Evolutionary conservation across 2,329 filamentous ascomycete species (phyloP).

Genomic region (Dendrostoma leiphaemia): DNA sequence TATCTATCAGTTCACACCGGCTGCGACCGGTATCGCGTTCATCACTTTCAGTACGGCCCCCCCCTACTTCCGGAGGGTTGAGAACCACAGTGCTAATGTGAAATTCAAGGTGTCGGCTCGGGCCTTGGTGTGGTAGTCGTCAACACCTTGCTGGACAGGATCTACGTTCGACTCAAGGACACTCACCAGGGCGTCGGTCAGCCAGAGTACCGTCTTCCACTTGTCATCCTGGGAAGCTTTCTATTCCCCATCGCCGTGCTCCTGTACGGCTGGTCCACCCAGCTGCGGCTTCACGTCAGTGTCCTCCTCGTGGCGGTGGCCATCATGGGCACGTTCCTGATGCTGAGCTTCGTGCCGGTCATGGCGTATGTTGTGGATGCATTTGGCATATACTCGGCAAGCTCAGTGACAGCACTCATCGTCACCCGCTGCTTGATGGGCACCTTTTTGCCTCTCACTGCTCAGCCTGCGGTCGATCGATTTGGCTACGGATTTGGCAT

Average conservation of each 20-base stretch:
- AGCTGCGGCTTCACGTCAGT: conserved; percentile 39
- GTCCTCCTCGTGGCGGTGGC: conserved; percentile 42
- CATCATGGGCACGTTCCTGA: conserved; percentile 43
- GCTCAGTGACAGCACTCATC: conserved; percentile 55
- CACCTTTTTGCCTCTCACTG: conserved; percentile 54
- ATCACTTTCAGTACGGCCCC: conserved; percentile 53
- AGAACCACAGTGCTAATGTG: conserved; percentile 15
- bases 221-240: conserved; percentile 46
- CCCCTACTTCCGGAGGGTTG: no score
- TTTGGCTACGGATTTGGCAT: conserved; percentile 54
- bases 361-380: conserved; percentile 58
- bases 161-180: conserved; percentile 48
- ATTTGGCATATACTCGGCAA: conserved; percentile 54
- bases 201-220: conserved; percentile 55
- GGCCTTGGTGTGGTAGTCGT: conserved; percentile 45
- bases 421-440: conserved; percentile 54
- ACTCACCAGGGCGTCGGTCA: conserved; percentile 37
- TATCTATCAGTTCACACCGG: conserved; percentile 48
- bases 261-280: conserved; percentile 50
- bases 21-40: conserved; percentile 51
- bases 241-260: conserved; percentile 43
- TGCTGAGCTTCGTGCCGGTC: conserved; percentile 48
- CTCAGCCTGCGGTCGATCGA: conserved; percentile 42
- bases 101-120: conserved; percentile 45
- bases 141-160: conserved; percentile 49